Evolutionary conservation across 305 asterid genomes (phyloP).

Genomic region (Nicotiana rustica): DNA sequence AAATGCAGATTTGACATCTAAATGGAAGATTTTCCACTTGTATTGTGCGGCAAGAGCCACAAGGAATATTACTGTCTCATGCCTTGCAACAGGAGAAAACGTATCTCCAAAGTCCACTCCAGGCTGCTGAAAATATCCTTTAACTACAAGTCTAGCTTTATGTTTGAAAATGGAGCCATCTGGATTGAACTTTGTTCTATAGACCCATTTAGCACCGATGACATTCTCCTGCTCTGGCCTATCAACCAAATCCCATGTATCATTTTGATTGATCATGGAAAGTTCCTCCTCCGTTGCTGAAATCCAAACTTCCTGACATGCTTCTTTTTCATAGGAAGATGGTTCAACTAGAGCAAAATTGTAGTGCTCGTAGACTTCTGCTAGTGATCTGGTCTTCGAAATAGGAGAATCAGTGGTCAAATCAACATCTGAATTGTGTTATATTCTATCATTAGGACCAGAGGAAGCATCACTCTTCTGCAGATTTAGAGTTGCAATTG

Average conservation of each 20-base stretch:
- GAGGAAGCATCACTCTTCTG: background rate
- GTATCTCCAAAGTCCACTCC: too few relatives aligned
- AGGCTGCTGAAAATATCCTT: too few relatives aligned
- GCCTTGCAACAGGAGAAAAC: too few relatives aligned
- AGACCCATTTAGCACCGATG: background rate
- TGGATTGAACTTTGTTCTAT: background rate
- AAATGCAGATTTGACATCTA: conserved; percentile 24
- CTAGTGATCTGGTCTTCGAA: background rate
- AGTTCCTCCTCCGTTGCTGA: background rate
- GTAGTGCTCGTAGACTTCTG: background rate
- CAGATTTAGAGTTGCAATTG: background rate
- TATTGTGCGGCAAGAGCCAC: background rate
- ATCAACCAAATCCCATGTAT: background rate
- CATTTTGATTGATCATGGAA: background rate
- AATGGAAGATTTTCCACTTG: background rate
- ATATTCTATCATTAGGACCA: background rate
- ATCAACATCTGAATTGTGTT: too few relatives aligned
- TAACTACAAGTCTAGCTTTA: too few relatives aligned
- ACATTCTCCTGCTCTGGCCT: background rate
- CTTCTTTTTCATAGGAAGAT: background rate
- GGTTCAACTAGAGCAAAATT: background rate
- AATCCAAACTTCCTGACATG: too few relatives aligned
- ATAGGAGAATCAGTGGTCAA: too few relatives aligned
- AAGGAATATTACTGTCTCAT: background rate
- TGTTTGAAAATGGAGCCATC: too few relatives aligned